Base-by-base conservation (phyloP, 164 flowering plant genomes). In the Hamamelis virginiana region DNA sequence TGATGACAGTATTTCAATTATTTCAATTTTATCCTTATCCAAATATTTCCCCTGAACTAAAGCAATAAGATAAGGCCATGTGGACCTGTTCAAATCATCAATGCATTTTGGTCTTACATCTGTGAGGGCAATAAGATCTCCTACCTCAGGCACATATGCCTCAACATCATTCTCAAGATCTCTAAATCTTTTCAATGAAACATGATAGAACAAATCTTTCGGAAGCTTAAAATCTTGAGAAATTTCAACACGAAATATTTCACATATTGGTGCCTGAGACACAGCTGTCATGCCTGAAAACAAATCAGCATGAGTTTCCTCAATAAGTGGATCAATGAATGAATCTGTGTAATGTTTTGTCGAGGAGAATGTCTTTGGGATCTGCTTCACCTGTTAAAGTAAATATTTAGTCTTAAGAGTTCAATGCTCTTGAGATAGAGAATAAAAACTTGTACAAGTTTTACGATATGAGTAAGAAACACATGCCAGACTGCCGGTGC, bases 301-400 rank as follows among this genome's bases (percentile, higher is more conserved):
- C 65, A 86, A 28, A 19, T 80, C 82, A 14, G 83, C 76, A 25
- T 66, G 85, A 3, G 78, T 80, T 72, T 84, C 85, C 65, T 81
- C 86, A 15, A 80, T 68, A 0, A 86, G 78, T 6, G 84, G 83
- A n/a, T 14, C 15, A 16, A 65, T 61, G 18, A 71, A 86, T 1
- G 84, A 78, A 16, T 69, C 60, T 62, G 72, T 15, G 65, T 87
- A 87, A 0, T 71, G 66, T 0, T 65, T 3, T 0, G 62, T 65
- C 12, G 84, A 76, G 14, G 23, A 14, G 45, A 87, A 87, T 5
- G 78, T 78, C 18, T 52, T 28, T 0, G 86, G 89, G 12, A 85
- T 85, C 55, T 43, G 28, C 38, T 53, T 45, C 59, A 87, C 86
- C 89, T 87, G 75, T 44, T 28, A 28, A 45, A 47, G 0, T 11